phyloP scores from a whole-genome alignment of 768 basidiomycete species.

The Collybiopsis luxurians region DNA sequence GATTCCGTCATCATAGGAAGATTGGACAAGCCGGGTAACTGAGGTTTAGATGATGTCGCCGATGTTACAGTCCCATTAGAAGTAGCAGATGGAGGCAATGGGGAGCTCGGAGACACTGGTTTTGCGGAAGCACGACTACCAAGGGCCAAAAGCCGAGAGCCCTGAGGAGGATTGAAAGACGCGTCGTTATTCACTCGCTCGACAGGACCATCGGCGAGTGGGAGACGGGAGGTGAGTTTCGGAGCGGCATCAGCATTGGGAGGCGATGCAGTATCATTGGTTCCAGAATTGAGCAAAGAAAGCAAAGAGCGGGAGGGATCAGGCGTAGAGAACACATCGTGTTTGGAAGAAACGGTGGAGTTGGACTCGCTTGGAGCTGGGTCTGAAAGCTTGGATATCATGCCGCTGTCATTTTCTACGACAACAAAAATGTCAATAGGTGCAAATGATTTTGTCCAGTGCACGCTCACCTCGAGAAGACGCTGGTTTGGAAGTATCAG shows the following conservation, averaged over 20 bases:
- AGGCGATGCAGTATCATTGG: neutral
- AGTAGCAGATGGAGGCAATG: conserved; percentile 38
- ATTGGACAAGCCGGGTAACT: conserved; percentile 1
- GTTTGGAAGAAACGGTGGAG: neutral
- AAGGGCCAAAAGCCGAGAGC: conserved; percentile 50
- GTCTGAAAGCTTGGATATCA: neutral
- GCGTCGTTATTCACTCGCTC: conserved; percentile 5
- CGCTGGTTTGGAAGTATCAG: conserved; percentile 4
- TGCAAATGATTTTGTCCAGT: neutral
- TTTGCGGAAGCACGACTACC: conserved; percentile 25
- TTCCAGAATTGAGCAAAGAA: neutral
- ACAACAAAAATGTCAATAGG: neutral
- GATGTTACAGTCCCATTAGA: conserved; percentile 30
- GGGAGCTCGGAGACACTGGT: conserved; percentile 29
- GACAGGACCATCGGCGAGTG: conserved; percentile 17
- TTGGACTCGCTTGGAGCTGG: neutral
- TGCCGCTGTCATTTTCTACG: neutral
- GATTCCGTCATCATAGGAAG: neutral
- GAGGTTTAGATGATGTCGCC: conserved; percentile 8
- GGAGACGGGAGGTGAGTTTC: conserved; percentile 13
- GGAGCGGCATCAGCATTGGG: neutral
- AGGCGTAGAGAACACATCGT: neutral
- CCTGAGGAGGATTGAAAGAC: conserved; percentile 46
- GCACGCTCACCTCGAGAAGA: neutral
- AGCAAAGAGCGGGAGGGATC: conserved; percentile 5